phyloP scores from a whole-genome alignment of 805 yeast genomes.

The Nakazawaea sp. region DNA sequence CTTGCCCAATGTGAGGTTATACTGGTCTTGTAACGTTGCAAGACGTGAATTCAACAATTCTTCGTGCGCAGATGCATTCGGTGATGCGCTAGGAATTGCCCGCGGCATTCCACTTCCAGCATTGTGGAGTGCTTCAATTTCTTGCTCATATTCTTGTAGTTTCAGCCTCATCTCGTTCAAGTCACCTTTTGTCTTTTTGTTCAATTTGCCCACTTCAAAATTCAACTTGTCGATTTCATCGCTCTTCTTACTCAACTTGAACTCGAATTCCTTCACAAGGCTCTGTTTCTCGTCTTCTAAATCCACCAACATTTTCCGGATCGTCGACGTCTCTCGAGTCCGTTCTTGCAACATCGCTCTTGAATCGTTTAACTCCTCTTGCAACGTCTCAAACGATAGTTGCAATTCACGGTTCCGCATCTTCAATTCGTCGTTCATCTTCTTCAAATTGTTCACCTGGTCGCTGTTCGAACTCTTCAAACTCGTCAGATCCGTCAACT shows the following conservation, averaged over 20 bases:
- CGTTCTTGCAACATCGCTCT: slow-evolving; percentile 72
- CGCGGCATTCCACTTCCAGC: slow-evolving; percentile 15
- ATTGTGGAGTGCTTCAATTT: slow-evolving; percentile 12
- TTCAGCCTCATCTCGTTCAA: slow-evolving; percentile 52
- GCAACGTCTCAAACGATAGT: slow-evolving; percentile 55
- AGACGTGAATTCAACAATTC: slow-evolving; percentile 3
- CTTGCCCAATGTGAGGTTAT: slow-evolving; percentile 43
- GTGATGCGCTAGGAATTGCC: slow-evolving; percentile 15
- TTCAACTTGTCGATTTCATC: slow-evolving; percentile 64
- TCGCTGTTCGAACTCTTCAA: slow-evolving; percentile 22
- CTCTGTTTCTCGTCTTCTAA: slow-evolving; percentile 51
- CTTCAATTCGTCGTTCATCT: slow-evolving; percentile 65
- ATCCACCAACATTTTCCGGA: slow-evolving; percentile 63
- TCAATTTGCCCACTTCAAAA: slow-evolving; percentile 36
- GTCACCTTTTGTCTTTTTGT: slow-evolving; percentile 58
- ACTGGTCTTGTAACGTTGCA: slow-evolving; percentile 33
- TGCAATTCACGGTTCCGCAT: slow-evolving; percentile 63
- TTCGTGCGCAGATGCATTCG: slow-evolving; percentile 16
- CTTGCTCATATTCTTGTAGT: slow-evolving; percentile 26
- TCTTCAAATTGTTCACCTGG: slow-evolving; percentile 43
- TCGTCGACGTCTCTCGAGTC: slow-evolving; percentile 67
- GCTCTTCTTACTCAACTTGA: slow-evolving; percentile 37
- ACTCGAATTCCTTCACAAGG: slow-evolving; percentile 48
- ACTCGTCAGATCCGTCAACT: slow-evolving; percentile 28
- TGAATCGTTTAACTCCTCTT: slow-evolving; percentile 78